Conservation (phyloP, 345 rosid genomes). For the Nephelium lappaceum region DNA sequence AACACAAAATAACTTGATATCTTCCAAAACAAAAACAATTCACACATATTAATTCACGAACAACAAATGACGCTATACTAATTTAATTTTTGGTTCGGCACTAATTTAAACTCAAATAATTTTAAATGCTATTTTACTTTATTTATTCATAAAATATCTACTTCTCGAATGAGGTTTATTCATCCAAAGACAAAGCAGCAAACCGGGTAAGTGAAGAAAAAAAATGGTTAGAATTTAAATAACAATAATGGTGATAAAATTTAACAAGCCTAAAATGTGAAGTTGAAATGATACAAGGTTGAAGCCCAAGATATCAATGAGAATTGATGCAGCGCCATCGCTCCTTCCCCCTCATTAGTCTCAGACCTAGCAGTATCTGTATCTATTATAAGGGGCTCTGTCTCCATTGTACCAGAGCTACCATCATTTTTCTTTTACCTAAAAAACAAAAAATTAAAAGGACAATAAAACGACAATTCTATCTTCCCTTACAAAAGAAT, state of each 20-base stretch:
- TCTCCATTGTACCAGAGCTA: conserved; percentile 14
- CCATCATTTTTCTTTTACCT: conserved; percentile 27
- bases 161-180: neutral
- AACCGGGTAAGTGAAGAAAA: conserved; percentile 16
- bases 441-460: conserved; percentile 9
- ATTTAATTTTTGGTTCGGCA: no score
- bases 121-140: no score
- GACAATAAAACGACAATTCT: conserved; percentile 24
- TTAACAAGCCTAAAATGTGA: conserved; percentile 26
- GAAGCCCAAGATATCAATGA: conserved; percentile 33
- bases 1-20: no score
- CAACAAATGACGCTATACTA: no score
- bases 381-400: conserved; percentile 14
- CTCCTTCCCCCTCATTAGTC: conserved; percentile 25
- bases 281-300: conserved; percentile 30
- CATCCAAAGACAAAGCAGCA: conserved; percentile 12
- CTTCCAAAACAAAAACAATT: no score
- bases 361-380: conserved; percentile 20
- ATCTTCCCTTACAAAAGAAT: conserved; percentile 42
- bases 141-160: no score
- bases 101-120: no score
- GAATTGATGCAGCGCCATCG: conserved; percentile 29
- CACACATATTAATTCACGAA: no score
- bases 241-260: conserved; percentile 31
- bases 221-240: conserved; percentile 41